These are phyloP conservation scores for Mortierella polycephala DNA, from an alignment of 371 early-diverging fungal species.

Conservation along the genomic window DNA sequence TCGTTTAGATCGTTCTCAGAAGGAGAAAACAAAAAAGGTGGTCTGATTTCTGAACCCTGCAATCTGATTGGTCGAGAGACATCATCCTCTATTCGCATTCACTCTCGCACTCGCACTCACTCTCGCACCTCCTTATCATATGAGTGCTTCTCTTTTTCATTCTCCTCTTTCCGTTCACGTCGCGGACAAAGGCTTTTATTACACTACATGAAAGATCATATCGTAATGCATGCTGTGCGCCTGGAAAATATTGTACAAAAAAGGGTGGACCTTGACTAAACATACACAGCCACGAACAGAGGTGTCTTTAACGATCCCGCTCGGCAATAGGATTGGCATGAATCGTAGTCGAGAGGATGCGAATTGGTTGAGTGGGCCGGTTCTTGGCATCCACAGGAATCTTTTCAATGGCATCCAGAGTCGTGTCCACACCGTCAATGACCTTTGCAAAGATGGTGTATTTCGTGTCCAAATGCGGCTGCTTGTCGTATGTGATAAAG, in stretches of 20 bases:
- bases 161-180: too few relatives aligned
- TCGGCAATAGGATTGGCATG: conserved; percentile 98
- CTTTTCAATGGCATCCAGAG: conserved; percentile 88
- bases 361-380: conserved; percentile 85
- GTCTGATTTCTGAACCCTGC: conserved; percentile 2
- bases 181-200: too few relatives aligned
- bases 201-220: too few relatives aligned
- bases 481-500: conserved; percentile 89
- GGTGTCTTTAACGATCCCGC: conserved; percentile 18
- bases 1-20: not conserved
- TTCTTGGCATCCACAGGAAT: conserved; percentile 88
- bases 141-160: too few relatives aligned
- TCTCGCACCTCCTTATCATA: not conserved
- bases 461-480: conserved; percentile 88
- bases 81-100: too few relatives aligned
- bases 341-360: conserved; percentile 83
- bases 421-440: conserved; percentile 89
- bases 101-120: not conserved
- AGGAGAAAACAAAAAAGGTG: conserved; percentile 7
- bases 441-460: conserved; percentile 97
- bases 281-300: not conserved
- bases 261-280: not conserved
- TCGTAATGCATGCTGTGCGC: too few relatives aligned
- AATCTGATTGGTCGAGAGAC: too few relatives aligned
- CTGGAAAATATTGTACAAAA: too few relatives aligned